Conservation (phyloP, 352 stramenopile species). For the Phytopythium delawarense region DNA sequence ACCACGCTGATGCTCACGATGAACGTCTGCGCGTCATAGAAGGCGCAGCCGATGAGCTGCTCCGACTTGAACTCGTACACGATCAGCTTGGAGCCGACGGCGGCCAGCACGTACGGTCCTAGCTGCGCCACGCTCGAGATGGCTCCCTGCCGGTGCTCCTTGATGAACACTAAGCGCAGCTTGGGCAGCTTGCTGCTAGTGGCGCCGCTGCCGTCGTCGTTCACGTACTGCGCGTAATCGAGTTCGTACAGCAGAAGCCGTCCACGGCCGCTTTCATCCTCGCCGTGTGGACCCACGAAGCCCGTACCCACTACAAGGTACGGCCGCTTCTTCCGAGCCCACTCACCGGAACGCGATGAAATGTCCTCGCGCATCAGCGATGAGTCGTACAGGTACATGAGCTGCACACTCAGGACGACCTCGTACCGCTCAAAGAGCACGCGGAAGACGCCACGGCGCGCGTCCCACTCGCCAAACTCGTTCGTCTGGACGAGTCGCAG, state of each 20-base stretch:
- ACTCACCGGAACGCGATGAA: conserved; percentile 58
- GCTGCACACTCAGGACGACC: conserved; percentile 77
- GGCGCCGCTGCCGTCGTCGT: conserved; percentile 50
- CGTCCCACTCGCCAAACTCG: conserved; percentile 77
- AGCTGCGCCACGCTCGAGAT: conserved; percentile 78
- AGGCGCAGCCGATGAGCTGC: conserved; percentile 80
- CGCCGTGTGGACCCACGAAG: conserved; percentile 76
- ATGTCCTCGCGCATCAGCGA: conserved; percentile 75
- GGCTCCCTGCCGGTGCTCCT: conserved; percentile 79
- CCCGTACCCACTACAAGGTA: conserved; percentile 82
- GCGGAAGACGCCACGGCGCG: conserved; percentile 62
- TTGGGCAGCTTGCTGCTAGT: conserved; percentile 82
- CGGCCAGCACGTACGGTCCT: conserved; percentile 77
- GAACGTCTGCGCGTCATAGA: conserved; percentile 87
- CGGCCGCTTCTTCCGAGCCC: conserved; percentile 74
- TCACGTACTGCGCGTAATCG: conserved; percentile 87
- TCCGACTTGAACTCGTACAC: conserved; percentile 89
- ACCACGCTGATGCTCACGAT: conserved; percentile 82
- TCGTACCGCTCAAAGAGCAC: conserved; percentile 84
- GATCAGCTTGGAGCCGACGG: conserved; percentile 85
- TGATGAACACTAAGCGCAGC: conserved; percentile 78
- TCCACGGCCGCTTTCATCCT: conserved; percentile 84
- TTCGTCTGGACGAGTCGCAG: conserved; percentile 75
- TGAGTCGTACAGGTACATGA: conserved; percentile 86
- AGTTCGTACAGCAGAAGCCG: conserved; percentile 84